Conservation (phyloP, 2,329 filamentous ascomycete genomes). For the Aaosphaeria arxii region DNA sequence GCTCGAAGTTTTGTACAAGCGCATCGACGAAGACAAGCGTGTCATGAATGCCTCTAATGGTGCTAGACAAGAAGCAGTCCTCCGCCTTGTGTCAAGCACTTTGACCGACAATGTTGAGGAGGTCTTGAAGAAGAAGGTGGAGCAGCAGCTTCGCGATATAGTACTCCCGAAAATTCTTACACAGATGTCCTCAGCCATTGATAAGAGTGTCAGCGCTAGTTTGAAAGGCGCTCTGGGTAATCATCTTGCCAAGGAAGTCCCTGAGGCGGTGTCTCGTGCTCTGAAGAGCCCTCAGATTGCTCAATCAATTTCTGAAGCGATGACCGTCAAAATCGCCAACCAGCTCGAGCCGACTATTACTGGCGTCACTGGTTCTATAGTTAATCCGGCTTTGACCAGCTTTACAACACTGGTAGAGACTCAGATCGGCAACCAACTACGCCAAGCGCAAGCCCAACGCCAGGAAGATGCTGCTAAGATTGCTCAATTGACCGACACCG, state of each 20-base stretch:
- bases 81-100: constrained; percentile 66
- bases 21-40: constrained; percentile 67
- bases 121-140: constrained; percentile 73
- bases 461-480: constrained; percentile 63
- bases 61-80: constrained; percentile 67
- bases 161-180: constrained; percentile 74
- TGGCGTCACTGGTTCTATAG: constrained; percentile 54
- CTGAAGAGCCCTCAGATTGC: constrained; percentile 73
- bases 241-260: constrained; percentile 70
- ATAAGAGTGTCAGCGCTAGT: constrained; percentile 67
- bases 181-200: constrained; percentile 64
- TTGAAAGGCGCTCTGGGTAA: constrained; percentile 66
- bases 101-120: constrained; percentile 71
- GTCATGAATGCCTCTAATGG: constrained; percentile 60
- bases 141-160: constrained; percentile 68
- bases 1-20: constrained; percentile 56
- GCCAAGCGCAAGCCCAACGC: constrained; percentile 51
- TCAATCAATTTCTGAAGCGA: constrained; percentile 68
- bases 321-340: constrained; percentile 63
- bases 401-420: constrained; percentile 67
- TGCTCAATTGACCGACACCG: constrained; percentile 66
- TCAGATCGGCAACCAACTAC: constrained; percentile 51
- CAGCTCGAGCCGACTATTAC: constrained; percentile 67
- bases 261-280: constrained; percentile 63
- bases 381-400: constrained; percentile 65